A percentile compares a stretch with the other conserved stretches of the same genome.
Conservation (phyloP, 352 stramenopile genomes). For the Globisporangium irregulare region DNA sequence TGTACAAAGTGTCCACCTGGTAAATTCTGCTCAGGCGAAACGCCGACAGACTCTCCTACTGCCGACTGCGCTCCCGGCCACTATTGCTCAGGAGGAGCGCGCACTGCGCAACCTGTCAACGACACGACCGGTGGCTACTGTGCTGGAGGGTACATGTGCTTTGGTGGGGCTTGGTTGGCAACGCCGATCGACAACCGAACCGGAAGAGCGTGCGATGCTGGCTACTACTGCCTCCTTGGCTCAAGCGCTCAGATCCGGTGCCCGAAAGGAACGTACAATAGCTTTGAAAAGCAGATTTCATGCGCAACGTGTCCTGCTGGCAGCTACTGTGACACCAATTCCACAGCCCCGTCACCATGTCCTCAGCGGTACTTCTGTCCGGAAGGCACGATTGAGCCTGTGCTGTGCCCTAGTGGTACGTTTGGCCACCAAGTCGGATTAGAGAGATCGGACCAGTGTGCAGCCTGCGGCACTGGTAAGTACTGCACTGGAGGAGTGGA, state of each 20-base stretch:
- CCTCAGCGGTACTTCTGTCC: constrained; percentile 74
- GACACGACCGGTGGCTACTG: constrained; percentile 47
- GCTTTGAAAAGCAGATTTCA: constrained; percentile 33
- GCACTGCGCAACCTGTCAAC: constrained; percentile 37
- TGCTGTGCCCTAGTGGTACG: constrained; percentile 76
- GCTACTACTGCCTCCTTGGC: constrained; percentile 66
- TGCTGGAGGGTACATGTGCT: constrained; percentile 53
- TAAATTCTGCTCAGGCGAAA: constrained; percentile 71
- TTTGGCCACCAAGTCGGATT: constrained; percentile 61
- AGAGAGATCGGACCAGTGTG: constrained; percentile 46
- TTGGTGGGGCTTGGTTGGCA: constrained; percentile 49
- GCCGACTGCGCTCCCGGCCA: constrained; percentile 60
- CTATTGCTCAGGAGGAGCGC: constrained; percentile 59
- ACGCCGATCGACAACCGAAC: constrained; percentile 54
- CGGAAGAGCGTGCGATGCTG: constrained; percentile 49
- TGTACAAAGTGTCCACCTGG: constrained; percentile 63
- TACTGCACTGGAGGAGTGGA: constrained; percentile 77
- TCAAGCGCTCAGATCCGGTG: constrained; percentile 53
- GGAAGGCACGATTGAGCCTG: constrained; percentile 33
- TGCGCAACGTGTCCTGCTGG: constrained; percentile 60
- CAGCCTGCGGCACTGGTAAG: constrained; percentile 60
- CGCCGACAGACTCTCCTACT: constrained; percentile 48
- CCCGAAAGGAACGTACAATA: constrained; percentile 69
- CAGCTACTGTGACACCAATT: constrained; percentile 67
- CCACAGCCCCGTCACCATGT: constrained; percentile 46